A percentile compares a stretch with the other conserved stretches of the same genome.
Evolutionary conservation across 2,329 filamentous ascomycete species (phyloP).

Genomic region (Neocucurbitaria cava): DNA sequence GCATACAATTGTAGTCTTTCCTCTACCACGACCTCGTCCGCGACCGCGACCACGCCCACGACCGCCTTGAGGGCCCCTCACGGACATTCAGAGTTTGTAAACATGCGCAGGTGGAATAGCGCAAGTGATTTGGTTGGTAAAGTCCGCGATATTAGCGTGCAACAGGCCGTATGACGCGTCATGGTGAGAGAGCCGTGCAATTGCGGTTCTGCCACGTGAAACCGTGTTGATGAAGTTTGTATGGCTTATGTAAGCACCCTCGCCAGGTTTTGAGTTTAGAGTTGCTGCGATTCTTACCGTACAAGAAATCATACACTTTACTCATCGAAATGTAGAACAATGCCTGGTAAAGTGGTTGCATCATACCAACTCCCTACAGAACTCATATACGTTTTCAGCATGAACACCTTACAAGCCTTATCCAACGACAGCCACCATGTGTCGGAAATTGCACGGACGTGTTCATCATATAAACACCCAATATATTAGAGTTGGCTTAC

Average conservation of each 20-base stretch:
- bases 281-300: no score
- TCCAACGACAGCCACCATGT: no score
- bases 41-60: slow-evolving; percentile 23
- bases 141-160: not conserved
- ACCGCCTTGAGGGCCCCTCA: slow-evolving; percentile 24
- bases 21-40: slow-evolving; percentile 13
- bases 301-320: no score
- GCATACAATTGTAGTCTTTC: slow-evolving; percentile 26
- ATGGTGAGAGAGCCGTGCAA: slow-evolving; percentile 3
- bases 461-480: not conserved
- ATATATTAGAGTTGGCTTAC: not conserved
- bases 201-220: no score
- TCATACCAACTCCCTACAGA: no score
- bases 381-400: no score
- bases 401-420: no score
- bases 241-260: not conserved
- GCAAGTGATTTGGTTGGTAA: not conserved
- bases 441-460: no score
- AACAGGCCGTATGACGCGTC: slow-evolving; percentile 3
- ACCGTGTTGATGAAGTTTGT: not conserved
- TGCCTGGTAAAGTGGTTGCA: no score
- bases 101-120: not conserved
- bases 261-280: not conserved
- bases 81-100: slow-evolving; percentile 23
- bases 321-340: no score